These are phyloP conservation scores for Acanthamoeba castellanii DNA, from an alignment of 208 protist species.

Conservation along the genomic window DNA sequence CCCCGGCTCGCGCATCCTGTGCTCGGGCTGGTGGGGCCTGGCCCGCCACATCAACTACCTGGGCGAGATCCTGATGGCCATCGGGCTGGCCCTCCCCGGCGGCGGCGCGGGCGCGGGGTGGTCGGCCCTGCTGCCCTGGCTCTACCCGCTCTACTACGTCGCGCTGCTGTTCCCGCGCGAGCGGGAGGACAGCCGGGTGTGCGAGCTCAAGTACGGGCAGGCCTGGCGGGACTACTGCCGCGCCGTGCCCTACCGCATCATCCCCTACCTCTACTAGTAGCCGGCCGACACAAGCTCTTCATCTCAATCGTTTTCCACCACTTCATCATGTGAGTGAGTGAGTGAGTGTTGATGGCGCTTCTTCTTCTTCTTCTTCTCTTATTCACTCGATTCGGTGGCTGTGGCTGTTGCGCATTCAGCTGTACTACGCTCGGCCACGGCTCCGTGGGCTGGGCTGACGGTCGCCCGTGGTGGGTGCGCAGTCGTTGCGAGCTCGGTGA, in stretches of 20 bases:
- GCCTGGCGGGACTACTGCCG: conserved; percentile 6
- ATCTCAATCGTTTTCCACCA: too few relatives aligned
- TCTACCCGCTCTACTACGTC: conserved; percentile 31
- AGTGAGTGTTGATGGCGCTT: too few relatives aligned
- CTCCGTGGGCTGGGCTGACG: too few relatives aligned
- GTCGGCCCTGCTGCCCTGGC: background rate
- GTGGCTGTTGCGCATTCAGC: too few relatives aligned
- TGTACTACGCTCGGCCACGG: too few relatives aligned
- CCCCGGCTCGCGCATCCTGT: background rate
- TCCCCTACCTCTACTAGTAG: conserved; percentile 16
- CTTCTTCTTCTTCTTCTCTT: too few relatives aligned
- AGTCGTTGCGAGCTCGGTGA: conserved; percentile 33
- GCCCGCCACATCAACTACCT: conserved; percentile 64
- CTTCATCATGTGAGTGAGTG: too few relatives aligned
- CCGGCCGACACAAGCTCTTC: too few relatives aligned
- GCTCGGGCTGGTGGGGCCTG: conserved; percentile 22
- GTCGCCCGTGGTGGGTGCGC: background rate
- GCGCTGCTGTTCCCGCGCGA: conserved; percentile 18
- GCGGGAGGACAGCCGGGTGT: background rate
- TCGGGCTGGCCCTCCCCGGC: background rate
- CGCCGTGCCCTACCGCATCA: background rate
- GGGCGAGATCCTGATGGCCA: conserved; percentile 20
- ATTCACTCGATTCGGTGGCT: too few relatives aligned
- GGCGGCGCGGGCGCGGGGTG: background rate
- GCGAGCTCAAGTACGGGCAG: conserved; percentile 3